Percentiles rank a stretch among this genome's conserved stretches.
phyloP scores from a whole-genome alignment of 306 rosid species.

The Sicyos baderoa region DNA sequence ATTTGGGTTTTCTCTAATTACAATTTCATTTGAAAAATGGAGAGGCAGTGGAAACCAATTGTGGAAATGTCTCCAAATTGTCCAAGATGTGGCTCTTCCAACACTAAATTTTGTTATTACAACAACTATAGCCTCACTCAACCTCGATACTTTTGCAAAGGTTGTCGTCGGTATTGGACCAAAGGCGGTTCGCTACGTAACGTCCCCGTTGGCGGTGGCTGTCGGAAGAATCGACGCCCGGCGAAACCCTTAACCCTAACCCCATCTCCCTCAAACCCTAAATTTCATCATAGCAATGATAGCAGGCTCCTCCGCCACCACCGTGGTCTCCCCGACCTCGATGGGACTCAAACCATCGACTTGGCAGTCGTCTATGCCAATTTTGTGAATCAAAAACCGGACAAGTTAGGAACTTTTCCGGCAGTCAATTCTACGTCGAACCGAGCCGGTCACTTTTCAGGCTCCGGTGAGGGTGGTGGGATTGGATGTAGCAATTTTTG shows the following conservation, averaged over 20 bases:
- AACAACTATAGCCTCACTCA: constrained; percentile 18
- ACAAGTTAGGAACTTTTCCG: neutral
- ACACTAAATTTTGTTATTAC: constrained; percentile 15
- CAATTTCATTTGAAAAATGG: neutral
- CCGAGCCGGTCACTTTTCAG: neutral
- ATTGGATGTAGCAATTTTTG: neutral
- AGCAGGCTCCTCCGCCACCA: neutral
- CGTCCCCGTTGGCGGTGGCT: constrained; percentile 9
- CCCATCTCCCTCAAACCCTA: constrained; percentile 1
- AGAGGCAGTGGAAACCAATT: constrained; percentile 13
- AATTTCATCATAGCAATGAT: neutral
- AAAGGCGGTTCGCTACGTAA: constrained; percentile 17
- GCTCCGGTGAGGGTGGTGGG: neutral
- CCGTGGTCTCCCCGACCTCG: neutral
- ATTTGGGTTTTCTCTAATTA: neutral
- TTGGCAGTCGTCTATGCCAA: constrained; percentile 11
- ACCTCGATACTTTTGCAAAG: constrained; percentile 16
- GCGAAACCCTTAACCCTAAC: constrained; percentile 1
- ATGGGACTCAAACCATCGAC: neutral
- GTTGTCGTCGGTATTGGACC: constrained; percentile 10
- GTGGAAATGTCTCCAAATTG: constrained; percentile 17
- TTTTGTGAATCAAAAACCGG: neutral
- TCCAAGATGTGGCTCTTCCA: constrained; percentile 20
- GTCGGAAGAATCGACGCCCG: neutral
- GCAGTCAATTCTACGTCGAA: neutral